Base-by-base conservation (phyloP, 768 basidiomycete species). In the Podaxis sp. region DNA sequence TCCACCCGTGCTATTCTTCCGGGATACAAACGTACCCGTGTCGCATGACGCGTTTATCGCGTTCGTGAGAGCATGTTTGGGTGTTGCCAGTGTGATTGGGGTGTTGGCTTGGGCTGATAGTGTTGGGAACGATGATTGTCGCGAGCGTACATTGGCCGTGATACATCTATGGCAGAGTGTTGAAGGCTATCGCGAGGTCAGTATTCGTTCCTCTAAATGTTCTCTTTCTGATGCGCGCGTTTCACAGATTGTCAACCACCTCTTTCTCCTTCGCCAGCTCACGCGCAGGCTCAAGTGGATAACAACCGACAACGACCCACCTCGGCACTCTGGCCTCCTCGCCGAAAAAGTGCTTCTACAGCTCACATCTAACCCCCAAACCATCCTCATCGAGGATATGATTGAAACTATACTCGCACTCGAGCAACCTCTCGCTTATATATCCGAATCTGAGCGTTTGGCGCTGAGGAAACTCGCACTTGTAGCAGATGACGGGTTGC, bases 41-140 rank as follows among this genome's bases (percentile, higher is more conserved):
- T 63, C 81, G 2, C 83, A 86, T 67, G 78, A 78, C 27, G 84
- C 86, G 50, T 89, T 91, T 63, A 70, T 90, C 16, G 73, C 77
- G 0, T 87, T 90, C 62, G 75, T 89, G 9, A 79, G 87, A 60
- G 87, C 87, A 0, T 85, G 82, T 62, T 72, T 91, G 50, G 91
- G 91, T 1, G 78, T 91, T 6, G 78, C 85, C 2, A 77, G 79
- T 54, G 83, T 90, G 13, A 72, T 93, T 13, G 85, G 85, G 1
- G 87, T 89, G 36, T 87, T 87, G 67, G 87, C 89, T 2, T 93
- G 90, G 88, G 83, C 90, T 11, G 91, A 92, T 65, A 90, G 89
- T 69, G 74, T 90, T 18, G 87, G 86, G 0, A 82, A 86, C 57
- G 80, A 83, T 59, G 72, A 72, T 11, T 88, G 87, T 66, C 80